phyloP scores from a whole-genome alignment of 2,329 filamentous ascomycete genomes.

The Xylariaceae sp. region DNA sequence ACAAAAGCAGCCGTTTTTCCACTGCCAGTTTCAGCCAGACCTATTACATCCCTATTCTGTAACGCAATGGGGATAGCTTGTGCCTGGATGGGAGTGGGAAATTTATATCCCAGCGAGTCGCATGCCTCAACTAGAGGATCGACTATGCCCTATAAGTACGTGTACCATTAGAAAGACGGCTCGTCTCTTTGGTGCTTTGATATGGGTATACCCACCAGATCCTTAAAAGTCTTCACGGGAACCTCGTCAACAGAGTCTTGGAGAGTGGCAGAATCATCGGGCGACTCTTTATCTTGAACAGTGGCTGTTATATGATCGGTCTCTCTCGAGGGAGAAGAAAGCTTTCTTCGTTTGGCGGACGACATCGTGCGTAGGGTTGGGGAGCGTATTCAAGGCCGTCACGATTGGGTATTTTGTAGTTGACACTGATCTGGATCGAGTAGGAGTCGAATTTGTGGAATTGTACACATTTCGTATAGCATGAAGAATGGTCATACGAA shows the following conservation, averaged over 20 bases:
- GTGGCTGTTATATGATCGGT: conserved; percentile 1
- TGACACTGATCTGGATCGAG: not conserved
- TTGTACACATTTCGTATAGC: not conserved
- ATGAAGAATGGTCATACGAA: too few relatives aligned
- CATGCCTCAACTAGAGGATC: conserved; percentile 90
- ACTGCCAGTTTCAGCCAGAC: conserved; percentile 90
- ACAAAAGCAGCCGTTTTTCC: conserved; percentile 97
- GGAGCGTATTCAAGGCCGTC: not conserved
- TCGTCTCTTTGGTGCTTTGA: not conserved
- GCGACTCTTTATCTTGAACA: conserved; percentile 14
- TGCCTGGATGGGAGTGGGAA: conserved; percentile 85
- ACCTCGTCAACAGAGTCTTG: conserved; percentile 30
- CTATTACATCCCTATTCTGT: conserved; percentile 83
- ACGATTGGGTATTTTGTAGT: not conserved
- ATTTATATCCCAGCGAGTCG: conserved; percentile 76
- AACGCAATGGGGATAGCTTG: conserved; percentile 83
- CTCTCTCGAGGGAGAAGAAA: conserved; percentile 35
- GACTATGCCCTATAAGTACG: conserved; percentile 67
- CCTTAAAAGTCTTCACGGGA: conserved; percentile 64
- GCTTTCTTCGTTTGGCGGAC: conserved; percentile 46
- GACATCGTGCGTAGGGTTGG: conserved; percentile 37
- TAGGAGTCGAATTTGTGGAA: not conserved
- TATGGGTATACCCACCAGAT: conserved; percentile 48
- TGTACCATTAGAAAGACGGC: conserved; percentile 8
- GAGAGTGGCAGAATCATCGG: conserved; percentile 30